phyloP scores from a whole-genome alignment of 139 green algal genomes.

The Eudorina sp. region DNA sequence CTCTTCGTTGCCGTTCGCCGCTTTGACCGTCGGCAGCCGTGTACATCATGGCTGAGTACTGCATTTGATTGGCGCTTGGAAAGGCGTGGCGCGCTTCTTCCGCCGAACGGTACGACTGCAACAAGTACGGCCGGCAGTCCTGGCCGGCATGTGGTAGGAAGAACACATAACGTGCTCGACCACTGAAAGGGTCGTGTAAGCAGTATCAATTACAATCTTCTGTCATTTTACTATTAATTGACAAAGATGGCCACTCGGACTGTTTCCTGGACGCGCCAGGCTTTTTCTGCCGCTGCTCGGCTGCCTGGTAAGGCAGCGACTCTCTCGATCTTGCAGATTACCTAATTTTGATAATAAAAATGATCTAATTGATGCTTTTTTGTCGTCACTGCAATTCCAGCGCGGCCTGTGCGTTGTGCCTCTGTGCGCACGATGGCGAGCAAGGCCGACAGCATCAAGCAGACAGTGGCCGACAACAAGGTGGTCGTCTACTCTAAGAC shows the following conservation, averaged over 20 bases:
- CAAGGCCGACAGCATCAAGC: slow-evolving; percentile 1
- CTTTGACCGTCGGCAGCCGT: too few species aligned
- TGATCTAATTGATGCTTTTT: not conserved
- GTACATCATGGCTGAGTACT: too few species aligned
- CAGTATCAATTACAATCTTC: too few species aligned
- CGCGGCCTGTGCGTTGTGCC: not conserved
- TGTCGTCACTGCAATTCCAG: not conserved
- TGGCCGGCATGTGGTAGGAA: too few species aligned
- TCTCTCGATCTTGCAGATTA: not conserved
- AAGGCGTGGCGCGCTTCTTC: too few species aligned
- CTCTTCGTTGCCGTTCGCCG: too few species aligned
- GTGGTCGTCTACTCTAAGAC: slow-evolving; percentile 43
- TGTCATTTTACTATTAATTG: too few species aligned
- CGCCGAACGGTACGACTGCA: too few species aligned
- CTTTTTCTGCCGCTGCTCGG: not conserved
- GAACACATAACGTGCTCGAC: too few species aligned
- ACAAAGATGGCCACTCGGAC: not conserved
- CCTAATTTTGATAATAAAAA: not conserved
- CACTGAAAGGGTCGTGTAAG: too few species aligned
- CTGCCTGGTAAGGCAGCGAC: not conserved
- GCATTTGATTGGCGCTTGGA: too few species aligned
- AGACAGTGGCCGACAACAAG: slow-evolving; percentile 43
- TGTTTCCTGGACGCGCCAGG: slow-evolving; percentile 21
- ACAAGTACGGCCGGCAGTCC: too few species aligned
- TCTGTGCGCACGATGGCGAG: slow-evolving; percentile 7